phyloP scores from a whole-genome alignment of 73 alveolate genomes.

The Diophrys appendiculata region DNA sequence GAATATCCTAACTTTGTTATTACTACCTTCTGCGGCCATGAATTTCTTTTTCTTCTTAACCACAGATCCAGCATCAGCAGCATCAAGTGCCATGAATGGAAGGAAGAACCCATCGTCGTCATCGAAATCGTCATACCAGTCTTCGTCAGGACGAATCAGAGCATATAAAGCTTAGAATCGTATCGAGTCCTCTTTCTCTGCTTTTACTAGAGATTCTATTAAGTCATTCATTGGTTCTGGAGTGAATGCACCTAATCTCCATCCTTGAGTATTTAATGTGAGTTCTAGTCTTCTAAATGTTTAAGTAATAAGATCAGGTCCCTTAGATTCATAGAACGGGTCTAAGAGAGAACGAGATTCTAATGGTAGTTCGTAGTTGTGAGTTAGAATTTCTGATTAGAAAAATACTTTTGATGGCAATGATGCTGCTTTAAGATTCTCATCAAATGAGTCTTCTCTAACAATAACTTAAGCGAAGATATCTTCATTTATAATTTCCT shows the following conservation, averaged over 20 bases:
- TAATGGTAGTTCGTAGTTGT: too few relatives aligned
- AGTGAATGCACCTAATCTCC: background rate
- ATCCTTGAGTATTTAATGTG: background rate
- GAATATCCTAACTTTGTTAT: background rate
- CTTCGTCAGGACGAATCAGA: background rate
- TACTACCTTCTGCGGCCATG: background rate
- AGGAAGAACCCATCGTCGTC: background rate
- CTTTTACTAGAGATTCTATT: too few relatives aligned
- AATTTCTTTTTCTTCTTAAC: background rate
- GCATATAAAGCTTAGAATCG: background rate
- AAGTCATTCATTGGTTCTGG: background rate
- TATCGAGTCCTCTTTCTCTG: background rate
- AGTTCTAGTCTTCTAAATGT: too few relatives aligned
- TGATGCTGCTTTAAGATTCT: too few relatives aligned
- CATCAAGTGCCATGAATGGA: background rate
- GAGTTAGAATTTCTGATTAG: too few relatives aligned
- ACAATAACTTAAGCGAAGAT: too few relatives aligned
- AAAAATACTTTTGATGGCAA: too few relatives aligned
- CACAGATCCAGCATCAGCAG: background rate
- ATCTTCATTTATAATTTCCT: too few relatives aligned
- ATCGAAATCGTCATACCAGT: background rate
- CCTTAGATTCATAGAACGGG: too few relatives aligned
- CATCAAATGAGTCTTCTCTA: too few relatives aligned
- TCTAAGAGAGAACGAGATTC: too few relatives aligned
- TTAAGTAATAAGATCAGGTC: too few relatives aligned